phyloP scores from a whole-genome alignment of 2,329 filamentous ascomycete genomes.

The Aspergillus proliferans region DNA sequence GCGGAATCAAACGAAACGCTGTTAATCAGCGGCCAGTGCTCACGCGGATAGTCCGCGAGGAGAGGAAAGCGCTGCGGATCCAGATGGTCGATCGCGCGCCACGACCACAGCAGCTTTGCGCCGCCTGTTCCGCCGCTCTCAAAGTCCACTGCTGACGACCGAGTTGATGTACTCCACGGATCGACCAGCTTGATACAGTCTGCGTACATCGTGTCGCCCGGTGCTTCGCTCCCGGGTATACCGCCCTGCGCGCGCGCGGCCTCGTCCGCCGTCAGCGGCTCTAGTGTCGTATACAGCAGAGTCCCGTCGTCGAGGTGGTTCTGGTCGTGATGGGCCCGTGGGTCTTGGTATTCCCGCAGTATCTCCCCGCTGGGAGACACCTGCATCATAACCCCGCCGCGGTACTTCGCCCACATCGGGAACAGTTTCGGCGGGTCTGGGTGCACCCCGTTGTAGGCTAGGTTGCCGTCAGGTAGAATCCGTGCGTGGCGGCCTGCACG shows the following conservation, averaged over 20 bases:
- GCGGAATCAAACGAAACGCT: constrained; percentile 35
- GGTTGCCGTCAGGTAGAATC: constrained; percentile 40
- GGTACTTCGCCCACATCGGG: constrained; percentile 42
- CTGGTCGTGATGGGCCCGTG: constrained; percentile 42
- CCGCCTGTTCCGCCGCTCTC: constrained; percentile 6
- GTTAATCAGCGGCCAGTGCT: constrained; percentile 44
- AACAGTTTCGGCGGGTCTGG: constrained; percentile 35
- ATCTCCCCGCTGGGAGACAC: constrained; percentile 34
- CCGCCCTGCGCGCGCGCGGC: not conserved
- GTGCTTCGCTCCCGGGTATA: not conserved
- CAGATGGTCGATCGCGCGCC: constrained; percentile 40
- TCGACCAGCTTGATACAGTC: not conserved
- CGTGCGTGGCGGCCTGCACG: constrained; percentile 40
- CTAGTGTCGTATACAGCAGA: constrained; percentile 39
- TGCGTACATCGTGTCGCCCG: not conserved
- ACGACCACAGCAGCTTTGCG: constrained; percentile 38
- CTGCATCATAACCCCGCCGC: constrained; percentile 42
- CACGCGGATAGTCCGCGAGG: constrained; percentile 27
- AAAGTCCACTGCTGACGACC: constrained; percentile 17
- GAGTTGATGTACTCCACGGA: not conserved
- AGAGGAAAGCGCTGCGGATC: constrained; percentile 34
- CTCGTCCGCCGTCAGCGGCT: constrained; percentile 25
- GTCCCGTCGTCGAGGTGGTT: constrained; percentile 40
- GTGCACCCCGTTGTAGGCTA: constrained; percentile 41
- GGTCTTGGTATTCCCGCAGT: constrained; percentile 36